Conservation (phyloP, 2,329 filamentous ascomycete genomes). For the Rutstroemia sp. region DNA sequence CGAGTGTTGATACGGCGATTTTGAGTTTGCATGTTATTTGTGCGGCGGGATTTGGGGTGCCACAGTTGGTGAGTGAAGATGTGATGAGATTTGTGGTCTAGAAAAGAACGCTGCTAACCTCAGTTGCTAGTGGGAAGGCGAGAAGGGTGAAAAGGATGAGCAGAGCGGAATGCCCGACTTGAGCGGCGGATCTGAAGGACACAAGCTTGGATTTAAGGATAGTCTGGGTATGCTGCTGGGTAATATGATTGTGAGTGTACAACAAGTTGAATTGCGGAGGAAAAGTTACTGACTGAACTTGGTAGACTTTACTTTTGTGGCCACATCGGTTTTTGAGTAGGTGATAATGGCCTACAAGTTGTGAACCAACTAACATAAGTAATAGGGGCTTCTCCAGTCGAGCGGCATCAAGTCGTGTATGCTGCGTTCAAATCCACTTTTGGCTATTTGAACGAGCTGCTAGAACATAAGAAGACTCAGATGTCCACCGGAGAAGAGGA, state of each 20-base stretch:
- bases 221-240: conserved; percentile 40
- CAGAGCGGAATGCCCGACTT: background rate
- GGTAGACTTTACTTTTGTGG: conserved; percentile 26
- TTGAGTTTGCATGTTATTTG: conserved; percentile 47
- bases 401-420: conserved; percentile 34
- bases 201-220: conserved; percentile 41
- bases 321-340: conserved; percentile 37
- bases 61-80: conserved; percentile 23
- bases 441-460: conserved; percentile 44
- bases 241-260: conserved; percentile 29
- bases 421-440: conserved; percentile 39
- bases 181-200: background rate
- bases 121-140: background rate
- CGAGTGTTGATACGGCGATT: conserved; percentile 40
- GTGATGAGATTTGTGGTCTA: too few species aligned
- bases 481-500: conserved; percentile 18
- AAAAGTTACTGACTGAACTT: background rate
- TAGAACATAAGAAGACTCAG: conserved; percentile 28
- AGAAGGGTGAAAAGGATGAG: background rate
- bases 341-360: background rate
- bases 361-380: background rate
- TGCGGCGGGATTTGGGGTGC: conserved; percentile 41
- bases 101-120: too few species aligned
- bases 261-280: too few species aligned
- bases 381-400: conserved; percentile 30